Evolutionary conservation across 768 basidiomycete species (phyloP).

Genomic region (Xerocomus spinulosus): DNA sequence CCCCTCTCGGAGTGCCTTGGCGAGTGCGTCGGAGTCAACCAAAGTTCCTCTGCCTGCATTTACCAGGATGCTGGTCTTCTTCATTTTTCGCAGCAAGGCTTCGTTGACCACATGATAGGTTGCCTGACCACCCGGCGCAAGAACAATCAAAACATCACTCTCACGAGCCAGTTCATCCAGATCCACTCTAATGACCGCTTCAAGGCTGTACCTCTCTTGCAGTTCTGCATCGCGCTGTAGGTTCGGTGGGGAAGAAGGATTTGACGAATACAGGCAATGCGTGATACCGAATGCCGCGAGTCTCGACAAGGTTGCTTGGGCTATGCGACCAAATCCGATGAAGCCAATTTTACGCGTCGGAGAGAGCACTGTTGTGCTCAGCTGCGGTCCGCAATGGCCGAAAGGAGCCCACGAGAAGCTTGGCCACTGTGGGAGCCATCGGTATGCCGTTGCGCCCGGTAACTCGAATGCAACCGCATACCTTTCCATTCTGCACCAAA

Average conservation of each 20-base stretch:
- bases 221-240: constrained; percentile 35
- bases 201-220: constrained; percentile 34
- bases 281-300: constrained; percentile 81
- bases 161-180: constrained; percentile 66
- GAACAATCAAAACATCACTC: constrained; percentile 81
- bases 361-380: constrained; percentile 49
- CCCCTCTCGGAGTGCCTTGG: constrained; percentile 65
- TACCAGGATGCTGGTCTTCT: constrained; percentile 73
- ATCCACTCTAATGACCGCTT: constrained; percentile 50
- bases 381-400: constrained; percentile 77
- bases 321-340: constrained; percentile 92
- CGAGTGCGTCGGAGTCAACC: constrained; percentile 87
- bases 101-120: constrained; percentile 75
- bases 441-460: neutral
- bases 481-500: constrained; percentile 67
- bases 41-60: constrained; percentile 84
- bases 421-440: constrained; percentile 60
- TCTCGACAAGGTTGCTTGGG: constrained; percentile 75
- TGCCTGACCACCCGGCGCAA: constrained; percentile 67
- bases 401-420: constrained; percentile 76
- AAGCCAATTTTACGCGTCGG: constrained; percentile 75
- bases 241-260: constrained; percentile 47
- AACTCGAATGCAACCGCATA: constrained; percentile 28
- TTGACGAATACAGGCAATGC: constrained; percentile 62
- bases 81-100: constrained; percentile 77